These are phyloP conservation scores for Pyracantha coccinea DNA, from an alignment of 331 rosid genomes.

Conservation along the genomic window DNA sequence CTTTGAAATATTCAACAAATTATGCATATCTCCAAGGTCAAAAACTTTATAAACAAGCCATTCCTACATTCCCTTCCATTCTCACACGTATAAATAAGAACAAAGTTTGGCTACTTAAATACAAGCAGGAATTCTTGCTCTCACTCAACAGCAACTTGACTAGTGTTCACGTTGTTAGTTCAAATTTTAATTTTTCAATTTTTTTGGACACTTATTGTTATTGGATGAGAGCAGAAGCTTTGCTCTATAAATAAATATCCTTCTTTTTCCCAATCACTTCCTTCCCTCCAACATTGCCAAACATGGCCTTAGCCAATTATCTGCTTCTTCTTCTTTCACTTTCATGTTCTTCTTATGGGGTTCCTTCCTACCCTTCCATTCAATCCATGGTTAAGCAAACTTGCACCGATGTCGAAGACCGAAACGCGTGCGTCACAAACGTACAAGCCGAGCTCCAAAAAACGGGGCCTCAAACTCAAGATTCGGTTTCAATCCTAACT, in stretches of 20 bases:
- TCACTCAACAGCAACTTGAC: too few relatives aligned
- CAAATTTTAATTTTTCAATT: too few relatives aligned
- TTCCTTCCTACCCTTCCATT: constrained; percentile 28
- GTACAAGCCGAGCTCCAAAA: constrained; percentile 46
- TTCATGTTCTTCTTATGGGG: constrained; percentile 24
- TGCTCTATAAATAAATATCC: constrained; percentile 14
- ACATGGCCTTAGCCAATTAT: constrained; percentile 39
- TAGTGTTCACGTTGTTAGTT: too few relatives aligned
- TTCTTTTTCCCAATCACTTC: constrained; percentile 5
- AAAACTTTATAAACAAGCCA: constrained; percentile 27
- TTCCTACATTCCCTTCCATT: constrained; percentile 13
- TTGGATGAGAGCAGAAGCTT: too few relatives aligned
- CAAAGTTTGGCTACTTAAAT: too few relatives aligned
- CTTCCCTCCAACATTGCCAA: constrained; percentile 22
- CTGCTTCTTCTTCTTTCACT: constrained; percentile 28
- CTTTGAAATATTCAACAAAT: too few relatives aligned
- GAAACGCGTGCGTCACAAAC: constrained; percentile 42
- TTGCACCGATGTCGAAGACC: constrained; percentile 50
- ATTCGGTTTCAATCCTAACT: constrained; percentile 40
- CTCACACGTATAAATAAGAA: constrained; percentile 24
- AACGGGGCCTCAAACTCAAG: constrained; percentile 21
- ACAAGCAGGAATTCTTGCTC: too few relatives aligned
- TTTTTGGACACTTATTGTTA: too few relatives aligned
- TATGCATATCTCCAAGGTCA: constrained; percentile 16
- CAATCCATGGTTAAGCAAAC: constrained; percentile 51